Evolutionary conservation across 129 eudicot species (phyloP).

Genomic region (Dittrichia graveolens): DNA sequence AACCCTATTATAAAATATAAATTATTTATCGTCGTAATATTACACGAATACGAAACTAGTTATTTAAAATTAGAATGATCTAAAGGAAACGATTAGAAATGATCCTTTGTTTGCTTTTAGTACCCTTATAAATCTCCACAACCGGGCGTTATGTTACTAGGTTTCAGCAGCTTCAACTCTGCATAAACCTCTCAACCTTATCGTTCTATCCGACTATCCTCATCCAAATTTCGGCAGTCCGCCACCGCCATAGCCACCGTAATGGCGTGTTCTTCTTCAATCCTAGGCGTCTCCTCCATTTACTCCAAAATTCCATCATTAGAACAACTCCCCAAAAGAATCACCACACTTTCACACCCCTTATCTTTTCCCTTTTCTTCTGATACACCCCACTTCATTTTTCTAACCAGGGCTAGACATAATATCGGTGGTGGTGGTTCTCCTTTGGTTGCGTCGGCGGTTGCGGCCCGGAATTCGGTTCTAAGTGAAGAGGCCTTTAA

Average conservation of each 20-base stretch:
- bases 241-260: slow-evolving; percentile 15
- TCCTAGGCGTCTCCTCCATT: slow-evolving; percentile 55
- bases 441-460: slow-evolving; percentile 52
- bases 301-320: slow-evolving; percentile 50
- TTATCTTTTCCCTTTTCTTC: slow-evolving; percentile 28
- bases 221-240: slow-evolving; percentile 11
- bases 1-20: too few relatives aligned
- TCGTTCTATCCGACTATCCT: slow-evolving; percentile 23
- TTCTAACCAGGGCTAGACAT: neutral
- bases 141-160: slow-evolving; percentile 7
- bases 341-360: slow-evolving; percentile 37
- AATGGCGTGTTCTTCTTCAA: slow-evolving; percentile 65
- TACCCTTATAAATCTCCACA: too few relatives aligned
- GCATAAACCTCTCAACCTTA: slow-evolving; percentile 48
- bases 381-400: slow-evolving; percentile 20
- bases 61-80: too few relatives aligned
- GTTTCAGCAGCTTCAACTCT: slow-evolving; percentile 22
- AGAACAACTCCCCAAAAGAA: slow-evolving; percentile 36
- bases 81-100: too few relatives aligned
- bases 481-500: slow-evolving; percentile 75
- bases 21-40: too few relatives aligned
- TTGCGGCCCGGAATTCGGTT: slow-evolving; percentile 69
- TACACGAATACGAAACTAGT: too few relatives aligned
- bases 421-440: slow-evolving; percentile 9
- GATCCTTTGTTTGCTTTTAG: too few relatives aligned